Evolutionary conservation across 2,329 filamentous ascomycete species (phyloP).

Genomic region (Aspergillus sp.): DNA sequence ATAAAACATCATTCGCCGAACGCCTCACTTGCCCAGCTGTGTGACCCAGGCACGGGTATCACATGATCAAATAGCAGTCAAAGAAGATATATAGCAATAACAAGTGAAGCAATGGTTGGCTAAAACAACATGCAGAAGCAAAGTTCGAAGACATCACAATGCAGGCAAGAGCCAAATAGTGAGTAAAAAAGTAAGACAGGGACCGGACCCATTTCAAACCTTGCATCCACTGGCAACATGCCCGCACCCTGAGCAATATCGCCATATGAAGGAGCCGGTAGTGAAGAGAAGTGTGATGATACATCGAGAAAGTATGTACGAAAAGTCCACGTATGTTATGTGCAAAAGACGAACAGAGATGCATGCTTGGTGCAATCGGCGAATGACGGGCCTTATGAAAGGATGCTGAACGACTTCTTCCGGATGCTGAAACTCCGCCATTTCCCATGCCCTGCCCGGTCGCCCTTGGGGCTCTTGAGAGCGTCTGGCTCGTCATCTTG

Average conservation of each 20-base stretch:
- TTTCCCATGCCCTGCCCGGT: slow-evolving; percentile 26
- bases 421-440: slow-evolving; percentile 47
- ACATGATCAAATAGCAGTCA: slow-evolving; percentile 17
- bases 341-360: slow-evolving; percentile 23
- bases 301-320: slow-evolving; percentile 32
- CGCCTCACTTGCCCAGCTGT: slow-evolving; percentile 26
- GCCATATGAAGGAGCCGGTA: slow-evolving; percentile 16
- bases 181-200: slow-evolving; percentile 15
- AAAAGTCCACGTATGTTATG: slow-evolving; percentile 25
- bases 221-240: slow-evolving; percentile 10
- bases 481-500: slow-evolving; percentile 23
- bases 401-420: slow-evolving; percentile 47
- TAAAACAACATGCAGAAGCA: slow-evolving; percentile 15
- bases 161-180: slow-evolving; percentile 13
- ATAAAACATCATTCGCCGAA: slow-evolving; percentile 15
- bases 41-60: slow-evolving; percentile 29
- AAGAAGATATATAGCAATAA: slow-evolving; percentile 14
- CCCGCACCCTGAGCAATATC: slow-evolving; percentile 10
- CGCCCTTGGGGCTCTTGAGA: slow-evolving; percentile 22
- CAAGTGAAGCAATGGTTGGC: slow-evolving; percentile 9
- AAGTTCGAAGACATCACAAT: slow-evolving; percentile 14
- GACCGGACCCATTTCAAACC: slow-evolving; percentile 8
- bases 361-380: slow-evolving; percentile 5
- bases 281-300: slow-evolving; percentile 29
- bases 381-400: slow-evolving; percentile 17